phyloP scores from a whole-genome alignment of 371 early-diverging fungal genomes.

The Apophysomyces elegans region DNA sequence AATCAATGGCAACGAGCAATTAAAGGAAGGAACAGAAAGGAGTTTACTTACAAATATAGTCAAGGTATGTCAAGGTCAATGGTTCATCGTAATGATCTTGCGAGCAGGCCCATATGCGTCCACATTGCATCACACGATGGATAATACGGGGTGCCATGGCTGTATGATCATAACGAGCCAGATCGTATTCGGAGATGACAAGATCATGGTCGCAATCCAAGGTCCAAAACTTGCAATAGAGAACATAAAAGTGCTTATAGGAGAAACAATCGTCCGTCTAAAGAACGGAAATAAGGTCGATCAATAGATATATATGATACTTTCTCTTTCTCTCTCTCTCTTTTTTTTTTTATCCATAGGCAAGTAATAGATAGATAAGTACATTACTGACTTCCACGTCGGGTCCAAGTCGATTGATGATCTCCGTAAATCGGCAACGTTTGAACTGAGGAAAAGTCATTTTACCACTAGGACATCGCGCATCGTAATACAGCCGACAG shows the following conservation, averaged over 20 bases:
- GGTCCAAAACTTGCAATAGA: constrained; percentile 96
- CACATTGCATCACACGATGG: constrained; percentile 62
- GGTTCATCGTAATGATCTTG: constrained; percentile 14
- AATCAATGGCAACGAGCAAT: no score
- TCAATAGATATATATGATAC: no score
- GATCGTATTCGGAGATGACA: constrained; percentile 64
- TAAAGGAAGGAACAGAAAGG: no score
- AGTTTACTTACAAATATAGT: constrained; percentile 58
- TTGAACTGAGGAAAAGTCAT: constrained; percentile 80
- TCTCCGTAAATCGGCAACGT: constrained; percentile 55
- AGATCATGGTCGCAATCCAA: constrained; percentile 82
- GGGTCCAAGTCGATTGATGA: constrained; percentile 66
- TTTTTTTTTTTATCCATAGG: no score
- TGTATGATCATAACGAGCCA: constrained; percentile 69
- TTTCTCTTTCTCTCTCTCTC: no score
- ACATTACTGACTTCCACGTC: constrained; percentile 77
- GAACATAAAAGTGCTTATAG: constrained; percentile 96
- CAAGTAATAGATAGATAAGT: constrained; percentile 17
- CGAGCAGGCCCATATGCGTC: constrained; percentile 38
- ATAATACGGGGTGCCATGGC: constrained; percentile 62
- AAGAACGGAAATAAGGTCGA: not conserved
- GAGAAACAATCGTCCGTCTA: constrained; percentile 80
- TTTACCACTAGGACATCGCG: constrained; percentile 66
- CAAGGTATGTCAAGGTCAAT: constrained; percentile 48
- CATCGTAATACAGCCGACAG: constrained; percentile 80